These are phyloP conservation scores for Henckelia pumila DNA, from an alignment of 257 asterid genomes.

Conservation along the genomic window DNA sequence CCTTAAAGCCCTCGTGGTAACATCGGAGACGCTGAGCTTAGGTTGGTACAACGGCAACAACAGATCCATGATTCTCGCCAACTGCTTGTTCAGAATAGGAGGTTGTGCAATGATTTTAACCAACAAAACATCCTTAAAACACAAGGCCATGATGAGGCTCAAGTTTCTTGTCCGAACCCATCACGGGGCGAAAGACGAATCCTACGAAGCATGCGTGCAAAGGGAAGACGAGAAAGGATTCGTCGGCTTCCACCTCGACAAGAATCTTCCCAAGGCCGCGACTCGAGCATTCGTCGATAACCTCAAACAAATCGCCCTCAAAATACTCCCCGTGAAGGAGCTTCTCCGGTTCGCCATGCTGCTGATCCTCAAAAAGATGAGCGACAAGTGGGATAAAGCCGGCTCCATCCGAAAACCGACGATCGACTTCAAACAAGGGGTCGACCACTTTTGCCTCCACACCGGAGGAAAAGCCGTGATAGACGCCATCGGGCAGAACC, in stretches of 20 bases:
- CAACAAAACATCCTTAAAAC: constrained; percentile 36
- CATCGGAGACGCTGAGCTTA: constrained; percentile 70
- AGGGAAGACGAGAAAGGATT: constrained; percentile 61
- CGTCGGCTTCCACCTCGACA: constrained; percentile 68
- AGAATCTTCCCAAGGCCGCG: constrained; percentile 72
- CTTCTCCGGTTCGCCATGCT: constrained; percentile 40
- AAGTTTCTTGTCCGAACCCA: constrained; percentile 67
- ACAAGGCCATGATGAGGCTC: constrained; percentile 55
- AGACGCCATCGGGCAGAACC: constrained; percentile 56
- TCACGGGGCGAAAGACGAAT: constrained; percentile 67
- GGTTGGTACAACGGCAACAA: constrained; percentile 83
- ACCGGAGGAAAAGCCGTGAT: constrained; percentile 97
- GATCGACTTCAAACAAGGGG: constrained; percentile 63
- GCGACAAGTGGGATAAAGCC: constrained; percentile 29
- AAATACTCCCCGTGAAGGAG: constrained; percentile 62
- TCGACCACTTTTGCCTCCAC: constrained; percentile 86
- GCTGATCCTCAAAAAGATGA: constrained; percentile 25
- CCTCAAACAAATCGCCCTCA: constrained; percentile 60
- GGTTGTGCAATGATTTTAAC: constrained; percentile 73
- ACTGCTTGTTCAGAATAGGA: constrained; percentile 73
- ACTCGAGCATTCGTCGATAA: constrained; percentile 78
- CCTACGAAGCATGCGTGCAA: constrained; percentile 65
- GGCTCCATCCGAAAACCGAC: constrained; percentile 33
- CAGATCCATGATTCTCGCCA: constrained; percentile 82
- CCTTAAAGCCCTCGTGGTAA: constrained; percentile 50